These are phyloP conservation scores for Boeremia lycopersici DNA, from an alignment of 2,329 filamentous ascomycete species.

Conservation along the genomic window DNA sequence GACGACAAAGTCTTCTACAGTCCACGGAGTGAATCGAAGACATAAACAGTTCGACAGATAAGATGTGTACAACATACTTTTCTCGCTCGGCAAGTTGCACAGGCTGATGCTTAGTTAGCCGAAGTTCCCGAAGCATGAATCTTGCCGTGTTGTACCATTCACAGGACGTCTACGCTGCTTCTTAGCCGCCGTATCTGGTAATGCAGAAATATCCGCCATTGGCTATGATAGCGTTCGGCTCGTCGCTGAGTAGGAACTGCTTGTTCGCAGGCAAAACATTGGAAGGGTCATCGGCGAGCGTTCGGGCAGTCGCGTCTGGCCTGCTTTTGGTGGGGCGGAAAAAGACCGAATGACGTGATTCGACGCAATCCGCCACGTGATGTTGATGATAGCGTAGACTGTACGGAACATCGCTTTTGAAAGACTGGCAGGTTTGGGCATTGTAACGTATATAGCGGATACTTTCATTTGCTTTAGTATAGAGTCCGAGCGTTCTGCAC, in stretches of 20 bases:
- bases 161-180: conserved; percentile 33
- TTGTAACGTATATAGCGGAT: neutral
- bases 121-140: neutral
- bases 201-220: conserved; percentile 13
- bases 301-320: conserved; percentile 13
- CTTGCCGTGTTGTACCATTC: conserved; percentile 24
- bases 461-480: neutral
- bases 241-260: conserved; percentile 13
- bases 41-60: neutral
- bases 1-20: neutral
- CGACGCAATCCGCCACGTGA: neutral
- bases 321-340: conserved; percentile 14
- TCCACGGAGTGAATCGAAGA: too few relatives aligned
- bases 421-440: neutral
- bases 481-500: neutral
- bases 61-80: conserved; percentile 21
- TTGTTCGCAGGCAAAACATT: conserved; percentile 5
- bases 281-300: conserved; percentile 13
- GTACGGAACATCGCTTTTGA: neutral
- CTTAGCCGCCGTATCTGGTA: conserved; percentile 22
- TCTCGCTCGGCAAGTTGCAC: conserved; percentile 28
- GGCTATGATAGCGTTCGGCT: conserved; percentile 19
- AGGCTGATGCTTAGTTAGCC: conserved; percentile 22
- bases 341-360: conserved; percentile 13
- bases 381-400: neutral